phyloP scores from a whole-genome alignment of 108 stramenopile genomes.

The Cylindrotheca fusiformis region DNA sequence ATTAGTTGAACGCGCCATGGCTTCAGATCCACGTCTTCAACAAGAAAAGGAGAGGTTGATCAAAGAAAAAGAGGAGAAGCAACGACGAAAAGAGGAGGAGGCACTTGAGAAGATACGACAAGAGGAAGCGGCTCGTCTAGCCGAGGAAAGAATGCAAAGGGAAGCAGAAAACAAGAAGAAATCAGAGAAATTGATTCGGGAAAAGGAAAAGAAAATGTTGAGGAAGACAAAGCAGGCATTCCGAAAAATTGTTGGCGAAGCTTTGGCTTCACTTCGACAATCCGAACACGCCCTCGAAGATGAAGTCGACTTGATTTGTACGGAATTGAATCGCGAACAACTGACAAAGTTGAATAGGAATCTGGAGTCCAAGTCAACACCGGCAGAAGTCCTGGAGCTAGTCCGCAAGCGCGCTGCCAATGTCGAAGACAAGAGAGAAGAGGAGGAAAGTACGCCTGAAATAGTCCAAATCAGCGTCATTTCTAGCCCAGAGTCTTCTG shows the following conservation, averaged over 20 bases:
- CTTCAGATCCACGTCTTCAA: conserved; percentile 87
- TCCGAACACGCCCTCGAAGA: conserved; percentile 47
- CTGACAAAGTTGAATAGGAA: conserved; percentile 17
- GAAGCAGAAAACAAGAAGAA: conserved; percentile 46
- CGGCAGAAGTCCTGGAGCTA: conserved; percentile 7
- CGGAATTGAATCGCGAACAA: conserved; percentile 17
- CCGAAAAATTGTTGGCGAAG: conserved; percentile 43
- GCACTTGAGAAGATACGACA: conserved; percentile 44
- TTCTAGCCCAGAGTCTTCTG: not conserved
- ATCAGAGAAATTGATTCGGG: conserved; percentile 51
- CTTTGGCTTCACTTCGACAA: conserved; percentile 39
- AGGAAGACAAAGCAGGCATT: conserved; percentile 75
- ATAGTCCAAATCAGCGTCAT: conserved; percentile 2
- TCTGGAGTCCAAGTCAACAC: conserved; percentile 12
- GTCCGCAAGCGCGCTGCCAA: conserved; percentile 13
- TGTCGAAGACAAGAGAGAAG: conserved; percentile 11
- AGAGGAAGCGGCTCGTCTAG: conserved; percentile 36
- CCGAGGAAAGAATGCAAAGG: conserved; percentile 41
- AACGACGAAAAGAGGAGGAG: conserved; percentile 47
- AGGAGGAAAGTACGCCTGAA: conserved; percentile 11
- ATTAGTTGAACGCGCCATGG: conserved; percentile 94
- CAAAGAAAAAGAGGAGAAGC: conserved; percentile 58
- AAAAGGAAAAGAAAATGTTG: conserved; percentile 80
- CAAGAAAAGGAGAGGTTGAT: conserved; percentile 53
- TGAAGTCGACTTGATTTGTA: conserved; percentile 23